phyloP scores from a whole-genome alignment of 768 basidiomycete species.

The Boletus edulis region DNA sequence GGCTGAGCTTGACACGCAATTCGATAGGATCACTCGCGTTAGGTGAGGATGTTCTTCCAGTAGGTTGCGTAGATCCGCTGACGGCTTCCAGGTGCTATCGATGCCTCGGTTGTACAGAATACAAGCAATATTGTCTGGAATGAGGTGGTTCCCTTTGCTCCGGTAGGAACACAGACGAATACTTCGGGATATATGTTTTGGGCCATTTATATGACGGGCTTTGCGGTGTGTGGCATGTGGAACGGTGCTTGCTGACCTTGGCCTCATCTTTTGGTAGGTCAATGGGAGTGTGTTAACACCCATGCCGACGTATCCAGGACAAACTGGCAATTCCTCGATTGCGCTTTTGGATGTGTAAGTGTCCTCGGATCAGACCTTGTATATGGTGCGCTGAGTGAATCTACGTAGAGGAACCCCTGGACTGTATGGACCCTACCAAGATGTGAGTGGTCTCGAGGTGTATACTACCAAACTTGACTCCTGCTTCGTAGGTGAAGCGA shows the following conservation, averaged over 20 bases:
- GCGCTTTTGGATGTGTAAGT: slow-evolving; percentile 75
- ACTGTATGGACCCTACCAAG: slow-evolving; percentile 75
- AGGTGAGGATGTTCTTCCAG: slow-evolving; percentile 37
- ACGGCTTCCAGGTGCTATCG: slow-evolving; percentile 64
- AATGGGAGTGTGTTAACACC: slow-evolving; percentile 53
- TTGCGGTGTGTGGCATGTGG: slow-evolving; percentile 42
- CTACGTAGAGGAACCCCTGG: slow-evolving; percentile 60
- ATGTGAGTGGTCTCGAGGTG: slow-evolving; percentile 43
- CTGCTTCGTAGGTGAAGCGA: slow-evolving; percentile 53
- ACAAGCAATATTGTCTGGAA: slow-evolving; percentile 66
- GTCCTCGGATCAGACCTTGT: background rate
- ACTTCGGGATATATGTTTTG: slow-evolving; percentile 74
- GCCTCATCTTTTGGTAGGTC: slow-evolving; percentile 39
- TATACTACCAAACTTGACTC: background rate
- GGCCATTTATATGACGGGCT: slow-evolving; percentile 57
- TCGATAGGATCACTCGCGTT: slow-evolving; percentile 60
- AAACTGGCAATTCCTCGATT: slow-evolving; percentile 53
- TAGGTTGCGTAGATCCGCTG: background rate
- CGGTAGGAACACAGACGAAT: slow-evolving; percentile 54
- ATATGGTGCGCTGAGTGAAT: slow-evolving; percentile 1
- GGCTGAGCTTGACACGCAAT: slow-evolving; percentile 62
- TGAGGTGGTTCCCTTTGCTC: slow-evolving; percentile 70
- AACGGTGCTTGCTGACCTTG: background rate
- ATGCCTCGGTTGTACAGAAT: slow-evolving; percentile 64
- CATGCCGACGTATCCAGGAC: slow-evolving; percentile 60